Evolutionary conservation across 768 basidiomycete genomes (phyloP).

Genomic region (Cytidiella melzeri): DNA sequence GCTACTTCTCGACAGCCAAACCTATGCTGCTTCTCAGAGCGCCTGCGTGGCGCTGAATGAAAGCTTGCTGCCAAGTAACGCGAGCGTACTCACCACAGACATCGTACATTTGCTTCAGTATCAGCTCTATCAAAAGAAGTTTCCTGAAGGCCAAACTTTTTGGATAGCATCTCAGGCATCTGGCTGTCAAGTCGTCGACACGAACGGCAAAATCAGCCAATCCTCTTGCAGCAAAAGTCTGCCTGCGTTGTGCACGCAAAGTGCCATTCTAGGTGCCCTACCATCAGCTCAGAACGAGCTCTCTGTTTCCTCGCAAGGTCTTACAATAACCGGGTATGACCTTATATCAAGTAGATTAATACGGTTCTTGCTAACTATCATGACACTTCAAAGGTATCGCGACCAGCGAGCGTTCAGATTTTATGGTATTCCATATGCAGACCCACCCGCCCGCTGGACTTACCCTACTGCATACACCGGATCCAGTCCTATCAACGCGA

Average conservation of each 20-base stretch:
- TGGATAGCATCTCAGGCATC: conserved; percentile 15
- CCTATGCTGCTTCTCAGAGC: conserved; percentile 9
- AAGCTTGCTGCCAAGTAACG: conserved; percentile 17
- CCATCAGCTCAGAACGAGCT: conserved; percentile 12
- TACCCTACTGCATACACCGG: conserved; percentile 34
- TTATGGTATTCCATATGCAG: conserved; percentile 44
- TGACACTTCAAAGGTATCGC: conserved; percentile 28
- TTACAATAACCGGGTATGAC: conserved; percentile 21
- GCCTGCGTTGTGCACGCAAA: conserved; percentile 22
- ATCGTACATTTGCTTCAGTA: conserved; percentile 18
- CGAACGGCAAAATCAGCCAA: conserved; percentile 15
- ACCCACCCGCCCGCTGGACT: conserved; percentile 36
- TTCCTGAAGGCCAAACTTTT: conserved; percentile 14
- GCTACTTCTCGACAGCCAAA: conserved; percentile 13
- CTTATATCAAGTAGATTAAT: neutral
- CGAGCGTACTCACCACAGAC: conserved; percentile 17
- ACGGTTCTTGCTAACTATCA: too few species aligned
- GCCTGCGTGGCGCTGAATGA: conserved; percentile 20
- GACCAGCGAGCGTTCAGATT: conserved; percentile 46
- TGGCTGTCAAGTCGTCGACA: conserved; percentile 18
- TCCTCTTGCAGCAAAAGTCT: conserved; percentile 14
- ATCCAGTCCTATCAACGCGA: conserved; percentile 24
- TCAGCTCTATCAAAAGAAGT: conserved; percentile 17
- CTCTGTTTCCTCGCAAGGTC: conserved; percentile 15
- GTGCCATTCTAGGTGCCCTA: conserved; percentile 11